Evolutionary conservation across 2,329 filamentous ascomycete genomes (phyloP), one percentile per base, ranked within the genome.

Genomic region (Seiridium cupressi): DNA sequence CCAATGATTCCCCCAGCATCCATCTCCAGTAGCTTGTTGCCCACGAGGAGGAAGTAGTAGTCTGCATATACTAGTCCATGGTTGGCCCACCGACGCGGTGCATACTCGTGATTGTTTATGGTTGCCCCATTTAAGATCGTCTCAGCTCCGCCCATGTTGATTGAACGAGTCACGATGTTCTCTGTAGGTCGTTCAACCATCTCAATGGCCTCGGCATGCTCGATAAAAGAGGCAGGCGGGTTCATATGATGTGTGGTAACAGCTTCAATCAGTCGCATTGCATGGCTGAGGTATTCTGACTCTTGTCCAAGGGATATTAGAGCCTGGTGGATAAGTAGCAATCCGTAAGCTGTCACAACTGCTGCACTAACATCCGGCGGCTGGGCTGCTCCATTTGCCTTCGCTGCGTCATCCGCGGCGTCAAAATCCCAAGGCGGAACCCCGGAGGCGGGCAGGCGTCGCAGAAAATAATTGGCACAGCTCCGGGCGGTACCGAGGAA

Each of bases 351-450:
- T 0, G 76, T 72, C 11, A 78, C 73, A 3, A 76, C 59, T 0
- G 74, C 75, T 1, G 77, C 77, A 44, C 71, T 76, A 18, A 65
- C 78, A 51, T 70, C 78, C 35, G 63, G 67, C 1, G 76, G 73
- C 35, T 74, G 70, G 0, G 65, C 5, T 6, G 49, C 8, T 18
- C 31, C 31, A 18, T n/a, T 62, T 10, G 53, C 48, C 26, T 31
- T 31, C 5, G 48, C 44, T 13, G 63, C 31, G n/a, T 61, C 57
- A 1, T 42, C 31, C 2, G 64, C 60, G 0, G 77, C 78, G 49
- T 76, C 72, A 49, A 83, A 83, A 58, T 84, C 81, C 81, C 80
- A 84, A 2, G 74, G 72, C 1, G 81, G 79, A 3, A 82, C 76
- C 0, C 71, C 66, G 13, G 72, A 73, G 3, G 69, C 68, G 0